Conservation (phyloP, 768 basidiomycete species). For the Chalciporus sphaerocephalus region DNA sequence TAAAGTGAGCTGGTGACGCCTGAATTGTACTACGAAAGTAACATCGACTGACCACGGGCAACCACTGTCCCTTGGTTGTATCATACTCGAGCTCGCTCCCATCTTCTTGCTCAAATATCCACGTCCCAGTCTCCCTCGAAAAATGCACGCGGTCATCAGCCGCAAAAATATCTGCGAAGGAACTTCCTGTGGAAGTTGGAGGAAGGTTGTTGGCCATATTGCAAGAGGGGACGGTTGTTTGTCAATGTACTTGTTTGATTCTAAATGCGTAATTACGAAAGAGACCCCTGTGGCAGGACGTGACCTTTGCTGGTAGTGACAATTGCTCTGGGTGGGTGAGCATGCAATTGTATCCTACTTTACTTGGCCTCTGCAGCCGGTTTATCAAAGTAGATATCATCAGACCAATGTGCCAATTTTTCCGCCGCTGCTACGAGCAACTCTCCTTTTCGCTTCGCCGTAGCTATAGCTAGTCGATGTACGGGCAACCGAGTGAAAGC, state of each 20-base stretch:
- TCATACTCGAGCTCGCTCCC: slow-evolving; percentile 92
- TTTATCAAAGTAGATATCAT: slow-evolving; percentile 21
- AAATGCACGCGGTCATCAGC: slow-evolving; percentile 81
- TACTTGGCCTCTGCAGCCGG: background rate
- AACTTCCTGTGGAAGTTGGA: slow-evolving; percentile 48
- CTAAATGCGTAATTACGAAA: slow-evolving; percentile 11
- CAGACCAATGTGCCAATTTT: slow-evolving; percentile 19
- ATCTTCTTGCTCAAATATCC: slow-evolving; percentile 87
- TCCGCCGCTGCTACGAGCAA: slow-evolving; percentile 20
- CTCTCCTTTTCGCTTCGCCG: slow-evolving; percentile 20
- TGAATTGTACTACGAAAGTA: background rate
- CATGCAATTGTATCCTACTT: background rate
- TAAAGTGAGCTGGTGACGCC: slow-evolving; percentile 1
- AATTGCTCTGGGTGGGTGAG: too few relatives aligned
- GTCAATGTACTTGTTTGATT: slow-evolving; percentile 40
- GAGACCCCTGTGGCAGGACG: background rate
- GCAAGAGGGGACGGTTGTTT: slow-evolving; percentile 29
- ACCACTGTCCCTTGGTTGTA: slow-evolving; percentile 67
- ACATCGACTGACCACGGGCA: slow-evolving; percentile 64
- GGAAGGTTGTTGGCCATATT: slow-evolving; percentile 29
- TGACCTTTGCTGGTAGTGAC: too few relatives aligned
- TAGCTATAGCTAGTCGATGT: slow-evolving; percentile 20
- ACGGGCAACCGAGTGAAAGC: slow-evolving; percentile 20
- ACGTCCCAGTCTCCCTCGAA: slow-evolving; percentile 68
- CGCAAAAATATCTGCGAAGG: slow-evolving; percentile 60